Evolutionary conservation across 83 land plant genomes (phyloP), one percentile per base, ranked within the genome.

Genomic region (Diphasiastrum complanatum): DNA sequence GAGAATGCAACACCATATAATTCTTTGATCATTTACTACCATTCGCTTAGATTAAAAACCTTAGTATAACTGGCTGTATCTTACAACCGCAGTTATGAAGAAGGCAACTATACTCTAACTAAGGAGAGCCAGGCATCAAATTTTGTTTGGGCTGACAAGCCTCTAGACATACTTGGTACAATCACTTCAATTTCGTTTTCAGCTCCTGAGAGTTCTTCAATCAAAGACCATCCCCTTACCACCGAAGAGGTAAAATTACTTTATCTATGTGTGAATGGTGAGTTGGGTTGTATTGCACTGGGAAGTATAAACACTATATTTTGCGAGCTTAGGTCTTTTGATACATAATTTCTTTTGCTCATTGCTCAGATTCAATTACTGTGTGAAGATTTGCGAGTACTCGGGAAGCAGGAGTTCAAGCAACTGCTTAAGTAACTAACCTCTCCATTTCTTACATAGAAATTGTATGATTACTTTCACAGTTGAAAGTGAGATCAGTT

Each of bases 371-470:
- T 93, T 30, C 89, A 86, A 77, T 43, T 71, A 33, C 74, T 86
- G 5, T 93, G 99, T 67, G 85, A 82, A 61, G 99, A 93, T 70
- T 69, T 93, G 51, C 80, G 84, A 25, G 86, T 93, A 45, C 65
- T 93, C 68, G 92, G 86, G 32, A 89, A 83, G 75, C 81, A 84
- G 45, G 91, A 86, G 51, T 93, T 93, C 64, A 93, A 86, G 72
- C 84, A 81, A 47, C 81, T 89, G 3, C 62, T 93, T 51, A 89
- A 82, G 99, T 93, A 80, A 75, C 83, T 27, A 47, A 3, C 32
- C 5, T 25, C 6, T 41, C 45, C 24, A 58, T 19, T 58, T 58
- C 14, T 26, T 58, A 19, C 23, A n/a, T n/a, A n/a, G n/a, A n/a
- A n/a, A n/a, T n/a, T n/a, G n/a, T n/a, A n/a, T n/a, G n/a, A n/a